These are phyloP conservation scores for Spirogloea muscicola DNA, from an alignment of 139 green algal genomes.

Conservation along the genomic window DNA sequence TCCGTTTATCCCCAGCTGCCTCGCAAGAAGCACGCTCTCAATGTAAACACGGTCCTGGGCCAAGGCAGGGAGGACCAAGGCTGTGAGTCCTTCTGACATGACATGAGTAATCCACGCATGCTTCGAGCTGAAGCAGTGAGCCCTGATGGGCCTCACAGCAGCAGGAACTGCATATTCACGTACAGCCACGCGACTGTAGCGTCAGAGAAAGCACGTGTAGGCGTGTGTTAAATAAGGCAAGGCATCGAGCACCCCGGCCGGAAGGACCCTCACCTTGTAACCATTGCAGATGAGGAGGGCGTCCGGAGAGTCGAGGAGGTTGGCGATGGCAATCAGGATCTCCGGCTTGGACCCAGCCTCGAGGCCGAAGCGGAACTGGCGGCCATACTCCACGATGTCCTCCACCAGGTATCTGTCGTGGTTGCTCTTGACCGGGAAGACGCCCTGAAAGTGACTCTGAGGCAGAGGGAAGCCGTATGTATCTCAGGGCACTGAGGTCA, in stretches of 20 bases:
- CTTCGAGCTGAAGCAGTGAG: no score
- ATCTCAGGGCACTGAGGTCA: no score
- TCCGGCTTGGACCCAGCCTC: conserved; percentile 68
- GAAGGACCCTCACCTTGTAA: conserved; percentile 62
- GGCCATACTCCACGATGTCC: conserved; percentile 51
- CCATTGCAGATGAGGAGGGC: conserved; percentile 65
- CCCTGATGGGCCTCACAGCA: no score
- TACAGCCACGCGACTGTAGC: no score
- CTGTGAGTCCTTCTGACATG: no score
- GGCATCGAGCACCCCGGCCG: no score
- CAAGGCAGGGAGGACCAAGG: no score
- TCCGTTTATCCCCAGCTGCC: conserved; percentile 58
- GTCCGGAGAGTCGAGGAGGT: background rate
- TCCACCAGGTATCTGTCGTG: conserved; percentile 57
- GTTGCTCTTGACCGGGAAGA: conserved; percentile 70
- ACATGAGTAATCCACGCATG: no score
- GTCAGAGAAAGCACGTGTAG: no score
- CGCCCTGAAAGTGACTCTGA: conserved; percentile 48
- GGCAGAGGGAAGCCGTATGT: background rate
- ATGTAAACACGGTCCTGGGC: conserved; percentile 60
- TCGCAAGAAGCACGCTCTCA: conserved; percentile 55
- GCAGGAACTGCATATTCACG: no score
- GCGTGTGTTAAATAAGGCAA: no score
- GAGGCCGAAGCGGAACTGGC: conserved; percentile 52
- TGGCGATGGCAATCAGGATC: conserved; percentile 57